Conservation (phyloP, 306 rosid species). For the Malus fusca region DNA sequence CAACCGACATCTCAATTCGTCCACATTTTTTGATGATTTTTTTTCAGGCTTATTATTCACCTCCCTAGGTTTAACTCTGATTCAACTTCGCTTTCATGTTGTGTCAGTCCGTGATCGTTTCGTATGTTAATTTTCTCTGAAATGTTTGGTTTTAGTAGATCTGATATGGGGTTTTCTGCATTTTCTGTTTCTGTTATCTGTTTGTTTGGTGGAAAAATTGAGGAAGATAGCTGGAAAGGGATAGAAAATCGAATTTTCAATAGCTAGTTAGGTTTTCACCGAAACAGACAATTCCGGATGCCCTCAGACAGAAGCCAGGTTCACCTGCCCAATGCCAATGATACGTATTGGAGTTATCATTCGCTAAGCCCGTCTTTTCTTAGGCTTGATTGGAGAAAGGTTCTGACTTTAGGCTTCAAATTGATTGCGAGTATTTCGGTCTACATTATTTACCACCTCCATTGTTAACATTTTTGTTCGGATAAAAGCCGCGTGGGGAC, state of each 20-base stretch:
- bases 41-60: neutral
- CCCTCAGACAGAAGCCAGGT: too few relatives aligned
- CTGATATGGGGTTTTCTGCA: neutral
- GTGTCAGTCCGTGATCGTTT: neutral
- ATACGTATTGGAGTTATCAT: neutral
- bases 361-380: neutral
- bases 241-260: neutral
- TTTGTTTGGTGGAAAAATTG: neutral
- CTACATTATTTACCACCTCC: neutral
- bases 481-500: neutral
- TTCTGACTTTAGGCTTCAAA: neutral
- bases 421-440: neutral
- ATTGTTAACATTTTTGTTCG: neutral
- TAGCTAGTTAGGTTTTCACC: neutral
- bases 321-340: too few relatives aligned
- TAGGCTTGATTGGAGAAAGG: neutral
- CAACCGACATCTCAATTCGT: neutral
- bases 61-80: constrained; percentile 1
- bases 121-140: neutral
- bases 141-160: neutral
- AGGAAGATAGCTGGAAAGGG: neutral
- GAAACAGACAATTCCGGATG: too few relatives aligned
- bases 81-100: neutral
- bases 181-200: neutral
- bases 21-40: neutral